These are phyloP conservation scores for Apophysomyces trapeziformis DNA, from an alignment of 371 early-diverging fungal species.

Conservation along the genomic window DNA sequence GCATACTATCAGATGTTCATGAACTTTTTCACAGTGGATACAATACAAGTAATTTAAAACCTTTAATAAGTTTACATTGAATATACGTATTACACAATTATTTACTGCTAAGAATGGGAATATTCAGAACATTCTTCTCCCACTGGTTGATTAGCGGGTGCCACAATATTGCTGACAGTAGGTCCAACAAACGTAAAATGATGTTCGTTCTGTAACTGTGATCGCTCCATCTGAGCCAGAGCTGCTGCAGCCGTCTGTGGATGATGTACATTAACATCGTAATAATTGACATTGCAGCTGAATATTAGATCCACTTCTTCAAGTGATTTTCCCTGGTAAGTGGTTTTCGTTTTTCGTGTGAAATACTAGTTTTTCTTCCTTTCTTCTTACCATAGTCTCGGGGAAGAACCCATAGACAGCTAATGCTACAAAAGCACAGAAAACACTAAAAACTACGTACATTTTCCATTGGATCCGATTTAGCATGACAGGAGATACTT, in stretches of 20 bases:
- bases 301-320: slow-evolving; percentile 57
- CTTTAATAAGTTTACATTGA: no score
- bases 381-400: slow-evolving; percentile 72
- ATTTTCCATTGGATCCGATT: slow-evolving; percentile 64
- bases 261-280: slow-evolving; percentile 50
- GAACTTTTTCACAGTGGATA: no score
- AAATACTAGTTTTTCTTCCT: slow-evolving; percentile 31
- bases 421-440: slow-evolving; percentile 61
- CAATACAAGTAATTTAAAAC: no score
- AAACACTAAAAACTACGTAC: slow-evolving; percentile 68
- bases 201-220: slow-evolving; percentile 17
- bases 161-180: neutral
- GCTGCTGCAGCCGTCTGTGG: slow-evolving; percentile 55
- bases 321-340: slow-evolving; percentile 50
- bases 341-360: neutral
- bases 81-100: neutral
- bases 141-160: neutral
- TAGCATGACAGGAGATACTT: slow-evolving; percentile 67
- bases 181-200: slow-evolving; percentile 5
- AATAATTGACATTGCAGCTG: slow-evolving; percentile 43
- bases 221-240: slow-evolving; percentile 39
- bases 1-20: no score
- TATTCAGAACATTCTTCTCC: neutral
- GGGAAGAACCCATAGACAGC: slow-evolving; percentile 76
- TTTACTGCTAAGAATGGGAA: neutral